A percentile compares a stretch with the other conserved stretches of the same genome.
Evolutionary conservation across 2,329 filamentous ascomycete species (phyloP).

Genomic region (Phyllosticta citriasiana): DNA sequence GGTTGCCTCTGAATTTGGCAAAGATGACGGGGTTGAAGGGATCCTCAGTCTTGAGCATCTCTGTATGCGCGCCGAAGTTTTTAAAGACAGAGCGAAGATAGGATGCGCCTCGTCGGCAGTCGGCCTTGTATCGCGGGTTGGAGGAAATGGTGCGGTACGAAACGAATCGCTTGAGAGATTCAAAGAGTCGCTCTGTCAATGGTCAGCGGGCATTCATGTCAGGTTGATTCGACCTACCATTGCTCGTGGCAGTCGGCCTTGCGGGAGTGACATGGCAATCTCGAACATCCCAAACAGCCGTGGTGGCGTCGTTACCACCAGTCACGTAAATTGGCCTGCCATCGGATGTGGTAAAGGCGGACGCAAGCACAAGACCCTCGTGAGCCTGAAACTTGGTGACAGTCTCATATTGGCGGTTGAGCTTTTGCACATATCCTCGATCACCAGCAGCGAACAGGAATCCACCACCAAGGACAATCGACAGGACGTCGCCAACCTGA

Average conservation of each 20-base stretch:
- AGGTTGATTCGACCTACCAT: conserved; percentile 33
- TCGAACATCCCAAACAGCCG: conserved; percentile 77
- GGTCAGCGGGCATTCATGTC: conserved; percentile 15
- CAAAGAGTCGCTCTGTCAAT: conserved; percentile 47
- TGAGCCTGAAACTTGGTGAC: conserved; percentile 74
- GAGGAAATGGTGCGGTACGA: conserved; percentile 89
- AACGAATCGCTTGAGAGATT: conserved; percentile 69
- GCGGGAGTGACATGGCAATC: conserved; percentile 41
- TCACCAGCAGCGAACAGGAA: conserved; percentile 81
- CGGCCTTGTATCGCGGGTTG: conserved; percentile 72
- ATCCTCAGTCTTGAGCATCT: conserved; percentile 76
- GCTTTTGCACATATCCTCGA: conserved; percentile 65
- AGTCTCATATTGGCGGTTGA: conserved; percentile 75
- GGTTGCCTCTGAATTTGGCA: conserved; percentile 75
- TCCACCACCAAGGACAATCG: conserved; percentile 75
- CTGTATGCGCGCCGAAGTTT: conserved; percentile 77
- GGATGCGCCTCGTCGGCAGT: conserved; percentile 85
- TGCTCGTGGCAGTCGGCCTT: conserved; percentile 43
- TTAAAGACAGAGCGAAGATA: conserved; percentile 87
- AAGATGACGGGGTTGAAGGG: conserved; percentile 83
- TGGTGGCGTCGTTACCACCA: conserved; percentile 81
- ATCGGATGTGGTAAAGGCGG: conserved; percentile 60
- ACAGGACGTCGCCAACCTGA: conserved; percentile 73
- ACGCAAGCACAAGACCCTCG: conserved; percentile 76
- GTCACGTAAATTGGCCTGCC: conserved; percentile 81